phyloP scores from a whole-genome alignment of 176 grass and related monocot genomes.

The Pontederia crassipes region DNA sequence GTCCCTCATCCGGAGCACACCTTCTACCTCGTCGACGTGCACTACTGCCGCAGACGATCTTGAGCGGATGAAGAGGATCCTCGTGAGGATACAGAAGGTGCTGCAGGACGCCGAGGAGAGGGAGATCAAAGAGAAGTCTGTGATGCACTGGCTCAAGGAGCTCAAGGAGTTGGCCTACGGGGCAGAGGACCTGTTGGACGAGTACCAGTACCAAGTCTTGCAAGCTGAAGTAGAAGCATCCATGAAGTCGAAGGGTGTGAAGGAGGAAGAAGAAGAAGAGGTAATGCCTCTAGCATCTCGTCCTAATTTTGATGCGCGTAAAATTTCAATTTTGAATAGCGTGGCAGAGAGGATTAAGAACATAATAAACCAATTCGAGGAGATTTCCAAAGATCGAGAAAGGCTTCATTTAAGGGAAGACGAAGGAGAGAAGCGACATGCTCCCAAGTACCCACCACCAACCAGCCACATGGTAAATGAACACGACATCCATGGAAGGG shows the following conservation, averaged over 20 bases:
- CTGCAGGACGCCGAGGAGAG: conserved; percentile 1
- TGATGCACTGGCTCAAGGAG: conserved; percentile 14
- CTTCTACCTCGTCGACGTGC: neutral
- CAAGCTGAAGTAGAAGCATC: neutral
- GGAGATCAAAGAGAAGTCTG: neutral
- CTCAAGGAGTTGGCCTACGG: neutral
- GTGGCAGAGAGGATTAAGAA: neutral
- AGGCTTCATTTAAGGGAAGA: neutral
- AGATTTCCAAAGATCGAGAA: neutral
- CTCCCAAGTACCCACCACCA: neutral
- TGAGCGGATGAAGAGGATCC: conserved; percentile 5
- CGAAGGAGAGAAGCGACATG: too few relatives aligned
- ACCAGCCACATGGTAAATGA: neutral
- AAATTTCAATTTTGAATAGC: neutral
- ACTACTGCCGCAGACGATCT: neutral
- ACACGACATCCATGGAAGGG: neutral
- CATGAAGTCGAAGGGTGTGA: too few relatives aligned
- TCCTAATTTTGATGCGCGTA: neutral
- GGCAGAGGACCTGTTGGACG: neutral
- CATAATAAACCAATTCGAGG: neutral
- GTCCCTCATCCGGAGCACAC: neutral
- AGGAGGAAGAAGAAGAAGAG: neutral
- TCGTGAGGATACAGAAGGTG: neutral
- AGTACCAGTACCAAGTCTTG: neutral
- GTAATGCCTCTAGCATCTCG: neutral